phyloP scores from a whole-genome alignment of 768 basidiomycete genomes.

The Tylopilus plumbeoviolaceoides region DNA sequence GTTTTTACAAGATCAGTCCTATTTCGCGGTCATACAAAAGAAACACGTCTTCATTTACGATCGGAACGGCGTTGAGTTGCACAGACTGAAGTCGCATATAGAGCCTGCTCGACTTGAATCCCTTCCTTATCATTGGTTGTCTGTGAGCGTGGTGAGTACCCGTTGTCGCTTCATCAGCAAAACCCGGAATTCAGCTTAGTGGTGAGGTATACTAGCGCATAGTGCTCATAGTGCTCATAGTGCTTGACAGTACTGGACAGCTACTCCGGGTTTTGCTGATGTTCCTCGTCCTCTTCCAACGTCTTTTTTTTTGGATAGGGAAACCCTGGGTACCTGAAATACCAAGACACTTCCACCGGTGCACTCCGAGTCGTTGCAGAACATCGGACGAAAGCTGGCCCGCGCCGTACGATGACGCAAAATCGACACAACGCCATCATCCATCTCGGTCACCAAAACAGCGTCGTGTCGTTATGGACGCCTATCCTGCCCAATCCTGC shows the following conservation, averaged over 20 bases:
- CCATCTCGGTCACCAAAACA: too few relatives aligned
- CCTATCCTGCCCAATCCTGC: too few relatives aligned
- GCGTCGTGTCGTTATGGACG: too few relatives aligned
- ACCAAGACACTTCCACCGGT: constrained; percentile 96
- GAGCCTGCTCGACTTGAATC: constrained; percentile 91
- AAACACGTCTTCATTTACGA: too few relatives aligned
- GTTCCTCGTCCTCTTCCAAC: too few relatives aligned
- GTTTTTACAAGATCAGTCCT: constrained; percentile 89
- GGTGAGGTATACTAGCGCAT: too few relatives aligned
- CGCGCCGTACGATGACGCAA: constrained; percentile 86
- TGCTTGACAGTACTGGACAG: too few relatives aligned
- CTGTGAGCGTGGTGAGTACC: constrained; percentile 70
- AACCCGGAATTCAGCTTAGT: too few relatives aligned
- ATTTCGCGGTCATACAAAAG: constrained; percentile 93
- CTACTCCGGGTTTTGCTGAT: too few relatives aligned
- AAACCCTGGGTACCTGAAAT: constrained; percentile 88
- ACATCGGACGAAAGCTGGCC: too few relatives aligned
- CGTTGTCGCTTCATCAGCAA: neutral
- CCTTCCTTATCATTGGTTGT: constrained; percentile 92
- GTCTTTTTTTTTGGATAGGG: too few relatives aligned
- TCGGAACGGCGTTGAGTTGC: constrained; percentile 92
- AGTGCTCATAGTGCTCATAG: too few relatives aligned
- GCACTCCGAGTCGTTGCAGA: constrained; percentile 76
- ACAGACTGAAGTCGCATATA: constrained; percentile 76
- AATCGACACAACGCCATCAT: constrained; percentile 93